A percentile compares a stretch with the other conserved stretches of the same genome.
Conservation (phyloP, 495 filamentous ascomycete genomes). For the Hypoxylon crocopeplum region DNA sequence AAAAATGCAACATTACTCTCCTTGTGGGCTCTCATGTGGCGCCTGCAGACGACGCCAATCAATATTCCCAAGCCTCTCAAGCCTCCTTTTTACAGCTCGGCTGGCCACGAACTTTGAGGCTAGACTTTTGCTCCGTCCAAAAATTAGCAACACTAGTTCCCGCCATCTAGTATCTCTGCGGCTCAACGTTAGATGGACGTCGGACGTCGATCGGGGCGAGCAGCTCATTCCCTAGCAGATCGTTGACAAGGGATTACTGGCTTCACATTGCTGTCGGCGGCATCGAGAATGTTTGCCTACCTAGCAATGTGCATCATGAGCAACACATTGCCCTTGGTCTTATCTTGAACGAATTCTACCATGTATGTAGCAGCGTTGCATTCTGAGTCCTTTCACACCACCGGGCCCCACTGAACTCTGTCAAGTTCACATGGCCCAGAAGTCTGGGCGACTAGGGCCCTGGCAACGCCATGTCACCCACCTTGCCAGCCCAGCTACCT, state of each 20-base stretch:
- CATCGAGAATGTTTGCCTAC: not conserved
- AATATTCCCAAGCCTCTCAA: constrained; percentile 10
- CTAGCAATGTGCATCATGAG: too few relatives aligned
- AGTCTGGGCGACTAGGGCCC: not conserved
- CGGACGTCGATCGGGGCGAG: not conserved
- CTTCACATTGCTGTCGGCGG: not conserved
- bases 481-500: not conserved
- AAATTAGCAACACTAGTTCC: not conserved
- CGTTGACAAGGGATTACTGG: not conserved
- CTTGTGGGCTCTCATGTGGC: not conserved
- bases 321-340: not conserved
- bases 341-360: not conserved
- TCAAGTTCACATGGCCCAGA: not conserved
- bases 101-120: not conserved
- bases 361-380: too few relatives aligned
- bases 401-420: not conserved
- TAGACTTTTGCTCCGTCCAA: not conserved
- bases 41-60: not conserved
- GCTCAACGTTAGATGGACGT: constrained; percentile 6
- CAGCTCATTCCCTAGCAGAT: not conserved
- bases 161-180: constrained; percentile 1
- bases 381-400: too few relatives aligned
- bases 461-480: not conserved
- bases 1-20: too few relatives aligned
- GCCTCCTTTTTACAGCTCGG: constrained; percentile 7